These are phyloP conservation scores for Themeda triandra DNA, from an alignment of 176 grass and related monocot genomes.

Conservation along the genomic window DNA sequence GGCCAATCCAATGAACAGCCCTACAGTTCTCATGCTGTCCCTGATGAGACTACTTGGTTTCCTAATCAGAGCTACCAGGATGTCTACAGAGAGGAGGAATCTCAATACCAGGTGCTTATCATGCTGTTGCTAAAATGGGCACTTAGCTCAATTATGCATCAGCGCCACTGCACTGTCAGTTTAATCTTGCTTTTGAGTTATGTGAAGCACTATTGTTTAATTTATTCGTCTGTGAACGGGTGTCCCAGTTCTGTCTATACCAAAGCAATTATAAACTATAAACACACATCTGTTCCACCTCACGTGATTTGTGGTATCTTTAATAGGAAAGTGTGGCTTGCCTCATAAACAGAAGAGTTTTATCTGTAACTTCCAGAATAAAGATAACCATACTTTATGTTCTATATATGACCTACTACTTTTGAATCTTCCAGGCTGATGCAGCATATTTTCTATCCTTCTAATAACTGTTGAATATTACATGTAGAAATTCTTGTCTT, in stretches of 20 bases:
- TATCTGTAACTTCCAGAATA: neutral
- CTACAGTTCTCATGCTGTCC: neutral
- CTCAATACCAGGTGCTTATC: conserved; percentile 46
- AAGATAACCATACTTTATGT: neutral
- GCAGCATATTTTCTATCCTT: neutral
- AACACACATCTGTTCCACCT: neutral
- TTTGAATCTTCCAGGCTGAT: neutral
- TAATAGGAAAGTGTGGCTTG: neutral
- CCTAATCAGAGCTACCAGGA: conserved; percentile 48
- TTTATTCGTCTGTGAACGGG: neutral
- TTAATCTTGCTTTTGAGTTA: neutral
- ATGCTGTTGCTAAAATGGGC: neutral
- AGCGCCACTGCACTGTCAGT: neutral
- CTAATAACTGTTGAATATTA: neutral
- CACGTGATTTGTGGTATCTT: neutral
- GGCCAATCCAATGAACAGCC: too few species aligned
- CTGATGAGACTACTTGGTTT: conserved; percentile 28
- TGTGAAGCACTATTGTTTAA: neutral
- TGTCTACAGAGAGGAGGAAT: conserved; percentile 34
- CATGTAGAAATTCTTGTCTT: conserved; percentile 20
- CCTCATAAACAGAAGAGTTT: neutral
- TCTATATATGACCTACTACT: neutral
- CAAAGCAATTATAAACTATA: neutral
- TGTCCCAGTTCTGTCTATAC: neutral
- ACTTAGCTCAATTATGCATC: neutral